A percentile compares a stretch with the other conserved stretches of the same genome.
These are phyloP conservation scores for Leccinum truebloodii DNA, from an alignment of 768 basidiomycete genomes.

Conservation along the genomic window DNA sequence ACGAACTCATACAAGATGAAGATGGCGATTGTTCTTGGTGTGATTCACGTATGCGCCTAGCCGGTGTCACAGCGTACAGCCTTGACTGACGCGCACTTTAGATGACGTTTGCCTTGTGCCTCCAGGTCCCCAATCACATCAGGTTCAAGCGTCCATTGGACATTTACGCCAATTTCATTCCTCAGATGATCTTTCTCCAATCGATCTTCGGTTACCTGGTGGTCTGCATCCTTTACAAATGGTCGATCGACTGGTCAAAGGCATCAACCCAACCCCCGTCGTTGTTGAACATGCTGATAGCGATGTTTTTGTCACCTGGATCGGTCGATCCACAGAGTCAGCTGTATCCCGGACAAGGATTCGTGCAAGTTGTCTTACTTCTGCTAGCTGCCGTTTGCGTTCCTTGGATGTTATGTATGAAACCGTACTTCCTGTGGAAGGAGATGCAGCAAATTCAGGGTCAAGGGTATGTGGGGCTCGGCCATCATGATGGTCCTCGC, in stretches of 20 bases:
- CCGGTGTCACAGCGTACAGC: not conserved
- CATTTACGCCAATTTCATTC: slow-evolving; percentile 94
- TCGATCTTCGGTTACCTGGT: slow-evolving; percentile 98
- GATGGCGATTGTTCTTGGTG: slow-evolving; percentile 95
- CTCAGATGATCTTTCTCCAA: slow-evolving; percentile 96
- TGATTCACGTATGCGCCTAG: slow-evolving; percentile 76
- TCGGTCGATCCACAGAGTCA: slow-evolving; percentile 64
- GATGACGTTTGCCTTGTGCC: slow-evolving; percentile 98
- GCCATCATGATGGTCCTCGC: slow-evolving; percentile 55
- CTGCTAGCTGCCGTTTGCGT: slow-evolving; percentile 83
- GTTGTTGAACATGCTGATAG: slow-evolving; percentile 92
- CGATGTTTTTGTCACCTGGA: slow-evolving; percentile 94
- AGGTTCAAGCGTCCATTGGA: slow-evolving; percentile 86
- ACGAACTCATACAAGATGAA: slow-evolving; percentile 99
- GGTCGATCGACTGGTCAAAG: slow-evolving; percentile 89
- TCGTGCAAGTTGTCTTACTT: slow-evolving; percentile 78
- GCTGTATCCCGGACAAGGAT: slow-evolving; percentile 86
- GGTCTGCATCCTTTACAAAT: slow-evolving; percentile 95
- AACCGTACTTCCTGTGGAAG: slow-evolving; percentile 90
- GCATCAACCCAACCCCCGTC: slow-evolving; percentile 76
- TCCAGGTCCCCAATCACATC: slow-evolving; percentile 94
- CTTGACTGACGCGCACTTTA: slow-evolving; percentile 36
- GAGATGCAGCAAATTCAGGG: slow-evolving; percentile 82
- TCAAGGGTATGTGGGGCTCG: slow-evolving; percentile 80
- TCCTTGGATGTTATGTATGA: slow-evolving; percentile 90